Conservation (phyloP, 2,329 filamentous ascomycete species). For the Penicillium sp. region DNA sequence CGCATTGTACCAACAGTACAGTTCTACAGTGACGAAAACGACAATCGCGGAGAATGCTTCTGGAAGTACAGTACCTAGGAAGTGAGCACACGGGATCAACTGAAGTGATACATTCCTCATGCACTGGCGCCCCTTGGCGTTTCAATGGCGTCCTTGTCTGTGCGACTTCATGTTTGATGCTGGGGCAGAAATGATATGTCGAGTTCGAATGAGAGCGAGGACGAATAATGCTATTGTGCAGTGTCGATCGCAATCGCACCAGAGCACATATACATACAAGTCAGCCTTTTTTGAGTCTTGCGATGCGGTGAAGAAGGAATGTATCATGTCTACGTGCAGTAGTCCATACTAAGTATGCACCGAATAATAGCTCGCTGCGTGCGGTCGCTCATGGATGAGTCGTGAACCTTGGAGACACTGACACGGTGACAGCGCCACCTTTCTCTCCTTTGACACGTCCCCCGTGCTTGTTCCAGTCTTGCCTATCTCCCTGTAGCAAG, state of each 20-base stretch:
- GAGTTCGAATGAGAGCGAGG: background rate
- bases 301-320: background rate
- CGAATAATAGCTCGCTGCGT: background rate
- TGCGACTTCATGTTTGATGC: background rate
- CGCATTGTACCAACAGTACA: background rate
- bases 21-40: too few relatives aligned
- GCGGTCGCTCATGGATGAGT: background rate
- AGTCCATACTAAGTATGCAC: background rate
- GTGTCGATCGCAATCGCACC: conserved; percentile 9
- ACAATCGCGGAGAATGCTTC: too few relatives aligned
- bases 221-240: background rate
- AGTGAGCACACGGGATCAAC: too few relatives aligned
- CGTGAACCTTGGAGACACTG: background rate
- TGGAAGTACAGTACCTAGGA: too few relatives aligned
- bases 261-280: conserved; percentile 2
- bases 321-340: background rate
- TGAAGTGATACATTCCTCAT: too few relatives aligned
- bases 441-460: background rate
- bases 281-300: background rate
- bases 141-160: background rate
- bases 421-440: background rate
- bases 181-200: background rate
- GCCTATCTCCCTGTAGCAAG: background rate
- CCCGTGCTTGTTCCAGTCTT: background rate
- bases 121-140: too few relatives aligned